Base-by-base conservation (phyloP, 768 basidiomycete species). In the Calvatia gigantea region DNA sequence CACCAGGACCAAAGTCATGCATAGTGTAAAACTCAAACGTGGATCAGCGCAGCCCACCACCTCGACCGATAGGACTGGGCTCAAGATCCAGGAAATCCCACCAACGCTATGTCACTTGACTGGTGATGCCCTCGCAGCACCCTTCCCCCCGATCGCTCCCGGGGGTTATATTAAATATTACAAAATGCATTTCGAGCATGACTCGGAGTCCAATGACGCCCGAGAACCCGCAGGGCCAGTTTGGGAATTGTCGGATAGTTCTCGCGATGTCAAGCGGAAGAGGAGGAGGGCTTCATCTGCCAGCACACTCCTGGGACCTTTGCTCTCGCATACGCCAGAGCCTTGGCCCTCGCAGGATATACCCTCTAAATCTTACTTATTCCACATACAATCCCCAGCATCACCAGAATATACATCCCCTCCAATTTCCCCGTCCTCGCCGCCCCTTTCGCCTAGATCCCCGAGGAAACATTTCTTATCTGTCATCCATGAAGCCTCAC, bases 131-230 rank as follows among this genome's bases (percentile, higher is more conserved):
- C 54, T 56, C 25, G 54, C 45, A 31, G 67, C 64, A 19, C 75
- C 75, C 0, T 76, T 78, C 57, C 75, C 75, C 6, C 64, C 64
- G 4, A 71, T 78, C 28, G 65, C 70, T 2, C 61, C 65, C 21
- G 76, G 76, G 15, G 75, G 75, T n/a, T 78, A 78, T 62, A 70
- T 60, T 21, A 66, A 64, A 56, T 78, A 74, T 56, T 78, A 77
- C 59, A 61, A 63, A 41, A 58, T 58, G 12, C 61, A 64, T 51
- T 60, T 9, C 29, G 51, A 28, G 28, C 39, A 44, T 9, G 31
- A n/a, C 17, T 19, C n/a, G n/a, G n/a, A 52, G 37, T 27, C 12
- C n/a, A 17, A 31, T 29, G 27, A 21, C 48, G 35, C 43, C 47
- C 55, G 32, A 39, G 48, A 31, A 39, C 46, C 9, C 31, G 21